Conservation (phyloP, 2,329 filamentous ascomycete species). For the Fusarium avenaceum region DNA sequence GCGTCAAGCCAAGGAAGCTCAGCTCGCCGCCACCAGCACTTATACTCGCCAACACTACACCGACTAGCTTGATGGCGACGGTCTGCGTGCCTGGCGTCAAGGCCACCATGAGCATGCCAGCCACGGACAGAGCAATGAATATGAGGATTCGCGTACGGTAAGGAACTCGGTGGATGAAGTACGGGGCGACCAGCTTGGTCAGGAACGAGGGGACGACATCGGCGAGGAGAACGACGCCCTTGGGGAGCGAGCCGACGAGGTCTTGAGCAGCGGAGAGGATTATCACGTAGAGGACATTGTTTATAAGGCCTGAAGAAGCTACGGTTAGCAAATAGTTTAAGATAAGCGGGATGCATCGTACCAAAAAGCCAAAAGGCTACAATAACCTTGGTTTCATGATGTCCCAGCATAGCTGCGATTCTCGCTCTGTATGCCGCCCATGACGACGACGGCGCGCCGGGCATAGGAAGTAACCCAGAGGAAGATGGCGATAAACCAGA, state of each 20-base stretch:
- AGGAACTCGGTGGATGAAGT: constrained; percentile 90
- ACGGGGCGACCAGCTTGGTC: constrained; percentile 89
- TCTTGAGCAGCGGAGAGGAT: constrained; percentile 96
- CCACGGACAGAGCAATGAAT: constrained; percentile 81
- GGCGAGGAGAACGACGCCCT: constrained; percentile 91
- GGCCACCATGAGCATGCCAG: constrained; percentile 90
- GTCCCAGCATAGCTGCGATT: constrained; percentile 72
- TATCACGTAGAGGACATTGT: constrained; percentile 98
- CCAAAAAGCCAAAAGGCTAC: constrained; percentile 95
- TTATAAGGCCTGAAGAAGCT: constrained; percentile 69
- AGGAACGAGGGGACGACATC: constrained; percentile 92
- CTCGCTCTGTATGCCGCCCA: constrained; percentile 81
- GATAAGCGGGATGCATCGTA: constrained; percentile 54
- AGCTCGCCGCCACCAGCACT: constrained; percentile 90
- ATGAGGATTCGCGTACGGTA: constrained; percentile 81
- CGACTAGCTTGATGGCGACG: constrained; percentile 81
- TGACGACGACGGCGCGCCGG: constrained; percentile 72
- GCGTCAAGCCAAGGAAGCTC: constrained; percentile 90
- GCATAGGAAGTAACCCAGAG: constrained; percentile 67
- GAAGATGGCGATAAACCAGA: constrained; percentile 58
- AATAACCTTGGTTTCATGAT: constrained; percentile 78
- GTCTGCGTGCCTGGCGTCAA: constrained; percentile 77
- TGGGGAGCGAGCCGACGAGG: constrained; percentile 91
- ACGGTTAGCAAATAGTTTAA: constrained; percentile 17
- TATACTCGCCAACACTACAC: constrained; percentile 86